Base-by-base conservation (phyloP, 2,329 filamentous ascomycete species). In the Didymellaceae sp. region DNA sequence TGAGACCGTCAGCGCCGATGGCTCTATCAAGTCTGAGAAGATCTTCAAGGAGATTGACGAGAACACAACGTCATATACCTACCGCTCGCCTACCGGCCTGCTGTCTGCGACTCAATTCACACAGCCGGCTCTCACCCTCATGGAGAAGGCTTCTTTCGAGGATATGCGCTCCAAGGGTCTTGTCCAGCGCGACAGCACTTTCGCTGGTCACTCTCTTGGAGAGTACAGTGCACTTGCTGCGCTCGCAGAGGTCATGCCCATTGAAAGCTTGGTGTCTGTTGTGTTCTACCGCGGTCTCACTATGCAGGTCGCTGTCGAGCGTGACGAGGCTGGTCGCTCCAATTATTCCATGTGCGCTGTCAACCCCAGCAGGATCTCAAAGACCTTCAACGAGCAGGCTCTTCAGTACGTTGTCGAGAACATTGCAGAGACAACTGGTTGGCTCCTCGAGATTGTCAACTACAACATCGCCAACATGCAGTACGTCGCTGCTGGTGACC, bases 271-370 rank as follows among this genome's bases (percentile, higher is more conserved):
- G 74, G 94, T 99, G 2, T 97, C 94, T 0, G 94, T 99, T 37
- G 95, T 99, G 46, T 99, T 99, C 83, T 99, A 99, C 80, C 91
- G 94, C 75, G 94, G 94, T 69, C 80, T 99, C 68, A 99, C 94
- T 17, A 99, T 99, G 94, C 94, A 99, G 78, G 94, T 99, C 38
- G 94, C 94, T 18, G 94, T 99, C 58, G 94, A 97, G 80, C 91
- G 94, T 72, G 94, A 99, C 74, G 92, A 88, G 52, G 81, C 85
- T 59, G 94, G 94, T 28, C 89, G 94, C 48, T 97, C 92, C 63
- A 97, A 97, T 82, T 99, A 99, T 82, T 92, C 90, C 56, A 99
- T 99, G 94, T 97, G 93, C 75, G 94, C 94, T 49, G 93, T 99
- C 76, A 99, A 99, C 80, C 94, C 94, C 26, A 96, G 91, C 80